phyloP scores from a whole-genome alignment of 139 green algal species.

The Closterium sp. region DNA sequence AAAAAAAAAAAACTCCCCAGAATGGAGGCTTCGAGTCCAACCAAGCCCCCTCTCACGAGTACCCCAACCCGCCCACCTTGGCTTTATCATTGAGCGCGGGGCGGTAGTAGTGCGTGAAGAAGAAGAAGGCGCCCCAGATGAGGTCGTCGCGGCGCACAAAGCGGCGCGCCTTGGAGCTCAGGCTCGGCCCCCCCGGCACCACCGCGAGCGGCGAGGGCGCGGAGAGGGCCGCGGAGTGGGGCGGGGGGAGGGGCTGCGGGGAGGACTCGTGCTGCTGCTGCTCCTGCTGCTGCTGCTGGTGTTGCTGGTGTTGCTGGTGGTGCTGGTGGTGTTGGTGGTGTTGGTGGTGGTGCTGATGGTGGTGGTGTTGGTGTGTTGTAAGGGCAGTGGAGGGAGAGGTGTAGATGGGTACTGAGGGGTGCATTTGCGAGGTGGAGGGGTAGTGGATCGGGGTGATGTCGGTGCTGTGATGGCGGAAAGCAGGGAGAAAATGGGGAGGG shows the following conservation, averaged over 20 bases:
- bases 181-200: not conserved
- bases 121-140: constrained; percentile 49
- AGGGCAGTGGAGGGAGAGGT: not conserved
- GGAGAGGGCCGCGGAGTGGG: not conserved
- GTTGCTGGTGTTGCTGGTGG: too few relatives aligned
- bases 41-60: too few relatives aligned
- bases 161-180: constrained; percentile 17
- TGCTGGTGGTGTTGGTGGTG: too few relatives aligned
- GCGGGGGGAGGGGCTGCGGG: not conserved
- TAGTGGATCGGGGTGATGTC: not conserved
- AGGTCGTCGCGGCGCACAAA: constrained; percentile 33
- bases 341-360: too few relatives aligned
- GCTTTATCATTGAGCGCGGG: constrained; percentile 18
- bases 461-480: not conserved
- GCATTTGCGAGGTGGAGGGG: not conserved
- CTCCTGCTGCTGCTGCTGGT: not conserved
- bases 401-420: not conserved
- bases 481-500: not conserved
- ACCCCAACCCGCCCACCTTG: not conserved
- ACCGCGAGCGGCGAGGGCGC: not conserved
- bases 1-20: constrained; percentile 34
- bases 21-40: not conserved
- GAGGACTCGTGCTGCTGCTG: not conserved
- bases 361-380: too few relatives aligned
- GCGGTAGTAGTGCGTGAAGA: constrained; percentile 45